Conservation (phyloP, 306 rosid genomes). For the Medicago truncatula region MtrunA17r5.0-ANR NC_053049.1:28982001-28982500, state of each 20-base stretch:
- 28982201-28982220: slow-evolving; percentile 96
- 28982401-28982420: neutral
- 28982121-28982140: slow-evolving; percentile 96
- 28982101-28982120: slow-evolving; percentile 68
- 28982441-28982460: neutral
- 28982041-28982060: slow-evolving; percentile 94
- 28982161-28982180: slow-evolving; percentile 92
- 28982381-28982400: neutral
- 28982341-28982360: neutral
- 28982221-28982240: slow-evolving; percentile 83
- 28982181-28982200: slow-evolving; percentile 93
- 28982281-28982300: slow-evolving; percentile 77
- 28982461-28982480: neutral
- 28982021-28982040: slow-evolving; percentile 84
- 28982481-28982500: neutral
- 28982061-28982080: slow-evolving; percentile 85
- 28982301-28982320: slow-evolving; percentile 93
- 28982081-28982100: slow-evolving; percentile 88
- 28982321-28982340: slow-evolving; percentile 48
- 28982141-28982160: slow-evolving; percentile 95
- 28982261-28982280: slow-evolving; percentile 89
- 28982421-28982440: neutral
- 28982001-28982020: slow-evolving; percentile 85
- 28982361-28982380: neutral
- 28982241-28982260: slow-evolving; percentile 95